Base-by-base conservation (phyloP, 306 rosid species). In the Medicago ruthenica region DNA sequence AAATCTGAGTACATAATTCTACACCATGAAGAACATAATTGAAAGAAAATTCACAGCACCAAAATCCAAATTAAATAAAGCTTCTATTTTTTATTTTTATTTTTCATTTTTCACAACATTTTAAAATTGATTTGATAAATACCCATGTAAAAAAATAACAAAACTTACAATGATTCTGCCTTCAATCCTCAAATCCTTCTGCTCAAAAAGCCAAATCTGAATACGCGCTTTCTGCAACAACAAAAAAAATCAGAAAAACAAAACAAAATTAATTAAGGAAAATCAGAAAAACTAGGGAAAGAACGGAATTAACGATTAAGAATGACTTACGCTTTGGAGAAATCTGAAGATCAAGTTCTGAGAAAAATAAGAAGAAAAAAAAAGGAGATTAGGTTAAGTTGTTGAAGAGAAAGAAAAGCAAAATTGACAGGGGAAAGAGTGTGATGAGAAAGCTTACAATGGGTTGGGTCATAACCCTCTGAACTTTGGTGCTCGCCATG, bases 391-490 rank as follows among this genome's bases (percentile, higher is more conserved):
- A 54, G 80, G 62, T 66, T 58, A 73, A 31, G 4, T 16, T 74
- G 47, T 66, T 39, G 67, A 13, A 45, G 51, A 2, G 4, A 48
- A 81, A 36, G 65, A 6, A 14, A 27, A 14, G 5, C 37, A 11
- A 83, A 86, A 71, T 14, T 7, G 73, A 34, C 39, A n/a, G 13
- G 0, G 20, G 20, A 9, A 14, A 75, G 20, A 72, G 27, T 18
- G 62, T 0, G 8, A 15, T 16, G 59, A 54, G 70, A 54, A 66
- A 62, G 5, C 84, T 9, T 76, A 90, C 97, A 59, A 92, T 92
- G 37, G 96, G 97, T 47, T 92, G 97, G 85, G 96, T 92, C 97
- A 92, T 92, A 79, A 92, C 92, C 93, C 97, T 81, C 93, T 92
- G 96, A 58, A 92, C 97, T 82, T 92, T 92, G 76, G 97, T 90